phyloP scores from a whole-genome alignment of 176 grass and related monocot species.

The Paspalum notatum region DNA sequence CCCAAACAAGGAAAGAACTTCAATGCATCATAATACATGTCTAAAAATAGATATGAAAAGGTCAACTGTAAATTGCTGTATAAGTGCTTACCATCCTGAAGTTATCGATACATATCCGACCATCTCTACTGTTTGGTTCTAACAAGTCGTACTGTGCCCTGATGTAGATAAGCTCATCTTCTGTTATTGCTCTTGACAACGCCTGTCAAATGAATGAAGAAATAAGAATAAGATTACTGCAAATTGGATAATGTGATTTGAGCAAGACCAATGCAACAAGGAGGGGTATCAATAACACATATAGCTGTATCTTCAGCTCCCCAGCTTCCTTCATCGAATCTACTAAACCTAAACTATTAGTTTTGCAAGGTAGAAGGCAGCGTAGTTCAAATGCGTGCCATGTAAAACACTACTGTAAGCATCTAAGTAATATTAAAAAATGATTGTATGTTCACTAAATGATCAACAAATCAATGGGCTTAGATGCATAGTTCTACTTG shows the following conservation, averaged over 20 bases:
- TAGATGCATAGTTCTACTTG: background rate
- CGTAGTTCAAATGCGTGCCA: slow-evolving; percentile 24
- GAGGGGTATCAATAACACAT: slow-evolving; percentile 17
- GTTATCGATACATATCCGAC: slow-evolving; percentile 80
- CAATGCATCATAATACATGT: slow-evolving; percentile 6
- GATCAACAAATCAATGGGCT: background rate
- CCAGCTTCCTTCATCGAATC: background rate
- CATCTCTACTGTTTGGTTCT: slow-evolving; percentile 78
- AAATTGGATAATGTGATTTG: slow-evolving; percentile 7
- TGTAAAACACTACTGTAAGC: slow-evolving; percentile 21
- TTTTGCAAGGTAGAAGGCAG: slow-evolving; percentile 15
- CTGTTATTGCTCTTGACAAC: slow-evolving; percentile 87
- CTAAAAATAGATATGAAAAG: background rate
- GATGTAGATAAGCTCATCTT: slow-evolving; percentile 89
- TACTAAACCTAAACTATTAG: slow-evolving; percentile 27
- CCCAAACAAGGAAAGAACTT: background rate
- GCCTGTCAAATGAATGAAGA: slow-evolving; percentile 55
- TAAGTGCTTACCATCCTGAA: slow-evolving; percentile 72
- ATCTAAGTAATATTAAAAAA: slow-evolving; percentile 10
- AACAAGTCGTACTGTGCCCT: slow-evolving; percentile 87
- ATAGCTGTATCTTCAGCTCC: background rate
- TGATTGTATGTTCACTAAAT: slow-evolving; percentile 15
- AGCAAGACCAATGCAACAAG: background rate
- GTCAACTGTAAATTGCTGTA: background rate
- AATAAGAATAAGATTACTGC: slow-evolving; percentile 7